Conservation (phyloP, 2,329 filamentous ascomycete species). For the Neopestalotiopsis rosae region DNA sequence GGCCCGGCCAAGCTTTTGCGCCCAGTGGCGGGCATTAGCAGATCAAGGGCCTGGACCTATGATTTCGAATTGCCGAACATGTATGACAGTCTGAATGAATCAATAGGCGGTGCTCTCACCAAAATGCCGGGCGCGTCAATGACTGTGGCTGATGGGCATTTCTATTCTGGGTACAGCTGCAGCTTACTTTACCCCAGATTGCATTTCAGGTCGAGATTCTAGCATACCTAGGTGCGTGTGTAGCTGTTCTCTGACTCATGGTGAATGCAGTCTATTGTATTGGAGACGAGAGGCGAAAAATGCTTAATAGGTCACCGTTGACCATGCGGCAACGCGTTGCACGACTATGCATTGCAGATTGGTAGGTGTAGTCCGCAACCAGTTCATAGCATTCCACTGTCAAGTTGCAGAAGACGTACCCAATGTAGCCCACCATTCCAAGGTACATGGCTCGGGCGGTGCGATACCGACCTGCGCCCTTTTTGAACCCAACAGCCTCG, state of each 20-base stretch:
- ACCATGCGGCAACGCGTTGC: neutral
- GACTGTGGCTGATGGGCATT: no score
- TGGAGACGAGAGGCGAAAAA: neutral
- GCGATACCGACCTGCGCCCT: constrained; percentile 4
- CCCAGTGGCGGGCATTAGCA: no score
- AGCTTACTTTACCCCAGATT: no score
- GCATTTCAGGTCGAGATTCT: neutral
- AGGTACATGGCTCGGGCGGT: constrained; percentile 3
- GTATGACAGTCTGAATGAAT: neutral
- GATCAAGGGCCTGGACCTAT: no score
- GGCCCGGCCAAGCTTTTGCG: no score
- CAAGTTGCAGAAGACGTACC: neutral
- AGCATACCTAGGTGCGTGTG: neutral
- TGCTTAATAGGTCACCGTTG: neutral
- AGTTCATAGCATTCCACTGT: no score
- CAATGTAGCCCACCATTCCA: constrained; percentile 7
- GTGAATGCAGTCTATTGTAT: neutral
- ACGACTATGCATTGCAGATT: neutral
- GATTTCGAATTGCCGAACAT: neutral
- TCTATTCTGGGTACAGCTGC: no score
- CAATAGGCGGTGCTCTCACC: neutral
- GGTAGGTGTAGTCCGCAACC: no score
- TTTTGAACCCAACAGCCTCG: constrained; percentile 10
- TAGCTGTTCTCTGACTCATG: neutral
- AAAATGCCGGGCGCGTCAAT: no score